A percentile compares a stretch with the other conserved stretches of the same genome.
Evolutionary conservation across 2,329 filamentous ascomycete species (phyloP).

Genomic region (Sclerotiophoma versabilis): DNA sequence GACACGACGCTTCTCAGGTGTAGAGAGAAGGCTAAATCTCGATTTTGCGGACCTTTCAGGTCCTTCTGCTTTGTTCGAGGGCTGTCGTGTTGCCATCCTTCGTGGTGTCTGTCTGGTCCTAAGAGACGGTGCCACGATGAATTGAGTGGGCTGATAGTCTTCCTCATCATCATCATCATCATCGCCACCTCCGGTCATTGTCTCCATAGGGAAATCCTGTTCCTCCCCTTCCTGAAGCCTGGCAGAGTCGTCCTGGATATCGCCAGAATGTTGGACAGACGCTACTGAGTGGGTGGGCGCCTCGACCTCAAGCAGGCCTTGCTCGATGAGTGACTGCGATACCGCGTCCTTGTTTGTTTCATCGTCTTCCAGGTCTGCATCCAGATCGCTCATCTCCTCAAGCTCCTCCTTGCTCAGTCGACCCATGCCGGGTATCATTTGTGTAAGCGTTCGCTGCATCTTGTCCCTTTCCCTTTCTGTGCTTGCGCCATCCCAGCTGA

Average conservation of each 20-base stretch:
- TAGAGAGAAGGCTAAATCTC: constrained; percentile 41
- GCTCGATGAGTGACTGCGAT: constrained; percentile 25
- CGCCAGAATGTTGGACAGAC: not conserved
- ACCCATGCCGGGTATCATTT: constrained; percentile 43
- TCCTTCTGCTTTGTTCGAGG: not conserved
- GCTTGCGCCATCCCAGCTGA: constrained; percentile 29
- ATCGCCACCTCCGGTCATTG: not conserved
- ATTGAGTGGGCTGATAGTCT: constrained; percentile 40
- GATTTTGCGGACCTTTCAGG: constrained; percentile 16
- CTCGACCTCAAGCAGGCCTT: constrained; percentile 17
- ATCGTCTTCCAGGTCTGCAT: constrained; percentile 22
- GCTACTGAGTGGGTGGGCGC: too few species aligned
- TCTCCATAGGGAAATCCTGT: too few species aligned
- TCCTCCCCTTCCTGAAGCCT: not conserved
- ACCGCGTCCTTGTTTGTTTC: constrained; percentile 23
- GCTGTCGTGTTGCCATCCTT: not conserved
- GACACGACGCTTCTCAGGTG: constrained; percentile 41
- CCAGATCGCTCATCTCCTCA: constrained; percentile 21
- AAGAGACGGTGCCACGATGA: constrained; percentile 29
- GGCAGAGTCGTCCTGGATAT: not conserved
- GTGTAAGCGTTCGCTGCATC: constrained; percentile 44
- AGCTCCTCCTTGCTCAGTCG: constrained; percentile 18
- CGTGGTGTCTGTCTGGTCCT: constrained; percentile 21
- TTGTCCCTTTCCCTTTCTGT: constrained; percentile 24
- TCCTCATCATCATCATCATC: constrained; percentile 24